Conservation (phyloP, 139 green algal genomes). For the Trebouxia sp. region DNA sequence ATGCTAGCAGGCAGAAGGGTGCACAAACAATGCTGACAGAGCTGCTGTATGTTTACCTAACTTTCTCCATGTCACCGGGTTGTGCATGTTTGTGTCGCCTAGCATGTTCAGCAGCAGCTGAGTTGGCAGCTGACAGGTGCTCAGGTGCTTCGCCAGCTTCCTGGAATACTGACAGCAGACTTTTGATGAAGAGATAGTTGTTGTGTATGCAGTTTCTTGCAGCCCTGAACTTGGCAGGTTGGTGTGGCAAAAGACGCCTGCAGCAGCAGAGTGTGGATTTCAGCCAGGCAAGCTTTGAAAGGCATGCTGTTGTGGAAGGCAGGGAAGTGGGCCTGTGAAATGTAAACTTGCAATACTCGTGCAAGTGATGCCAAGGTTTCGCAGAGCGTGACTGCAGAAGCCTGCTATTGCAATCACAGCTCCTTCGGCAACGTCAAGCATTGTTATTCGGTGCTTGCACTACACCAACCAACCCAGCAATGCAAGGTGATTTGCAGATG, state of each 20-base stretch:
- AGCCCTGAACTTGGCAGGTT: conserved; percentile 50
- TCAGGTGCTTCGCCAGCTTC: conserved; percentile 17
- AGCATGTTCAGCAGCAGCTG: conserved; percentile 25
- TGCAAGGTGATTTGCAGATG: background rate
- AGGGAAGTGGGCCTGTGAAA: background rate
- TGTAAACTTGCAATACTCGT: background rate
- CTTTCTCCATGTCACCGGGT: conserved; percentile 47
- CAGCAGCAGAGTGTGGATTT: background rate
- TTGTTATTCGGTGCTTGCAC: background rate
- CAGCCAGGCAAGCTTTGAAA: background rate
- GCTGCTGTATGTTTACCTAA: conserved; percentile 23
- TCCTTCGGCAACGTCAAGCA: background rate
- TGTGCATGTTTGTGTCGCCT: background rate
- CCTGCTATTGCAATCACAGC: background rate
- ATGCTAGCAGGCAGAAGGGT: background rate
- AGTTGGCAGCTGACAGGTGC: conserved; percentile 33
- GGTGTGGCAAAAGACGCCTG: conserved; percentile 42
- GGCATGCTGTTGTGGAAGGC: background rate
- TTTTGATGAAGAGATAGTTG: conserved; percentile 74
- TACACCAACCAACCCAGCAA: background rate
- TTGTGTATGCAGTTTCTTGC: conserved; percentile 47
- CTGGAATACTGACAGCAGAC: conserved; percentile 32
- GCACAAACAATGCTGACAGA: background rate
- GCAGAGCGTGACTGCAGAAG: background rate
- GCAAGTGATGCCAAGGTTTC: background rate